These are phyloP conservation scores for Cryptococcus hybrid DNA, from an alignment of 1,284 basidiomycete species.

Conservation along the genomic window DNA sequence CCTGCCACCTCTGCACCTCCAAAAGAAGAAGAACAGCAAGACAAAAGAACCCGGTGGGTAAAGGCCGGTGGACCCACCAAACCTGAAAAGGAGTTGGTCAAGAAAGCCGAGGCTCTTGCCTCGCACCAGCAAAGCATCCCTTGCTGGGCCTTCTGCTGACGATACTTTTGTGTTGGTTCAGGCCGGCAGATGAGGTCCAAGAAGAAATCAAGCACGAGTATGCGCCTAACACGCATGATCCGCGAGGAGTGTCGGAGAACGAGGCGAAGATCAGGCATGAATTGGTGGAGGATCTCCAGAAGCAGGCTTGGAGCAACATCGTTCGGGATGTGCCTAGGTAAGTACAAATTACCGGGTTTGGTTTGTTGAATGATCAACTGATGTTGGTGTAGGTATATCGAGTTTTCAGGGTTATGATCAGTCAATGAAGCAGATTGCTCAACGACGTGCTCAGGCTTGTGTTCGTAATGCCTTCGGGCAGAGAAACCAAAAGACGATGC, in stretches of 20 bases:
- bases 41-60: constrained; percentile 39
- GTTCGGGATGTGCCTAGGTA: constrained; percentile 81
- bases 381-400: constrained; percentile 69
- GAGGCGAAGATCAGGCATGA: constrained; percentile 37
- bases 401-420: constrained; percentile 62
- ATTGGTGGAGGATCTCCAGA: constrained; percentile 72
- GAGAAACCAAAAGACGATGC: constrained; percentile 76
- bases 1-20: neutral
- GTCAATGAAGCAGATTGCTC: constrained; percentile 57
- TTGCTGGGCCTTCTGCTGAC: neutral
- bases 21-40: constrained; percentile 20
- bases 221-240: constrained; percentile 34
- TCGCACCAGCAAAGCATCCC: neutral
- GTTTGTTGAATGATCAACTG: neutral
- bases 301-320: constrained; percentile 82
- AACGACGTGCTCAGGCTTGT: constrained; percentile 30
- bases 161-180: neutral
- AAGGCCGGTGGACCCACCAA: constrained; percentile 39
- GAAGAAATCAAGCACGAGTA: neutral
- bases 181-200: neutral
- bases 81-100: constrained; percentile 22
- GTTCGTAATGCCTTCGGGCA: constrained; percentile 71
- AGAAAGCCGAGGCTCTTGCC: constrained; percentile 19
- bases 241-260: constrained; percentile 35
- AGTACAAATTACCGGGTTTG: constrained; percentile 6